Evolutionary conservation across 1,284 basidiomycete species (phyloP).

Genomic region (Fistulina hepatica): DNA sequence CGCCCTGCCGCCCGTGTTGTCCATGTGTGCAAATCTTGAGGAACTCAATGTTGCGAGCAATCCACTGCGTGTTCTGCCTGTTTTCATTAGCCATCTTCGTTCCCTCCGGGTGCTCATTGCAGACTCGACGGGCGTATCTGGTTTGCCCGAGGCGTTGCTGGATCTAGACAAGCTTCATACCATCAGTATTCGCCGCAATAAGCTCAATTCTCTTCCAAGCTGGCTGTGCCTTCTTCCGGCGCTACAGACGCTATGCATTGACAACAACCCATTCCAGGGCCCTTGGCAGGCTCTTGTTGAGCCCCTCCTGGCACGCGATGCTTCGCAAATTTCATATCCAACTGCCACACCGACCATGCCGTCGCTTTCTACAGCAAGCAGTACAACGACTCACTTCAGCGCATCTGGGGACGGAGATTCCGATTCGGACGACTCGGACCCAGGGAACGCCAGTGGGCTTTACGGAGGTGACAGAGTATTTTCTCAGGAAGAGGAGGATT

Average conservation of each 20-base stretch:
- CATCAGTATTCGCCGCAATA: conserved; percentile 81
- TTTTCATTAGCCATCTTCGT: conserved; percentile 67
- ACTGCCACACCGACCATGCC: conserved; percentile 55
- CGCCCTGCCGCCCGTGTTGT: conserved; percentile 70
- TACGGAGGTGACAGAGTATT: conserved; percentile 3
- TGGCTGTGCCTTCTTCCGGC: conserved; percentile 84
- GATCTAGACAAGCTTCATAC: conserved; percentile 72
- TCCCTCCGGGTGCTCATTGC: conserved; percentile 82
- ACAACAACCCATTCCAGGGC: conserved; percentile 88
- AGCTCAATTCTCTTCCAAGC: conserved; percentile 79
- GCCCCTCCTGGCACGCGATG: conserved; percentile 57
- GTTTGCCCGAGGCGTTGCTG: conserved; percentile 59
- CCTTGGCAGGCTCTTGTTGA: conserved; percentile 86
- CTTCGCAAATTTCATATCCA: conserved; percentile 51
- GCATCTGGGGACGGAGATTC: conserved; percentile 28
- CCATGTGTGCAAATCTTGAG: conserved; percentile 71
- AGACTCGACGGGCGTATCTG: conserved; percentile 74
- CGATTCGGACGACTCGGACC: conserved; percentile 46
- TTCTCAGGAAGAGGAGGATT: conserved; percentile 47
- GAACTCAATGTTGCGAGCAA: conserved; percentile 93
- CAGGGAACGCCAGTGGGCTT: conserved; percentile 14
- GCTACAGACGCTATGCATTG: conserved; percentile 81
- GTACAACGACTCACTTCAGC: conserved; percentile 27
- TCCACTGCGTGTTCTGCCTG: conserved; percentile 73
- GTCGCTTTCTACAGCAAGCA: conserved; percentile 33